Base-by-base conservation (phyloP, 176 grass and related monocot species). In the Luzula sylvatica region DNA sequence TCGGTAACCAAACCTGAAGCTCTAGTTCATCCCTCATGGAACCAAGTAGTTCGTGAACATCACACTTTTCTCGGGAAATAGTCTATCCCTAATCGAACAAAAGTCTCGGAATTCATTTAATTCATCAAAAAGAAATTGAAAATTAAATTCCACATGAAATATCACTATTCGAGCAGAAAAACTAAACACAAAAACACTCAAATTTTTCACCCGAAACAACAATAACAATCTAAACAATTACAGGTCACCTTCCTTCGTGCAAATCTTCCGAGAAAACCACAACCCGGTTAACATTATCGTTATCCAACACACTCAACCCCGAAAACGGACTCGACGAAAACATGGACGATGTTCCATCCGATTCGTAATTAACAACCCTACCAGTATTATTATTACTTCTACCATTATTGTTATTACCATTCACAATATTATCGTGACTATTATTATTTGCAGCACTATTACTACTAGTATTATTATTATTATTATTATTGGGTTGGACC, bases 301-400 rank as follows among this genome's bases (percentile, higher is more conserved):
- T 87, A 24, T 92, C 86, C 3, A 90, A 98, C 47, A 87, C 76
- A 59, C 93, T 80, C 59, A 98, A 50, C 42, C 93, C 93, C 18
- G 93, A 98, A 76, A 98, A 87, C 15, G 93, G 82, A 29, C 93
- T 85, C 1, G 93, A 98, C 12, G 93, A 98, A 72, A 98, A 98
- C 82, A 98, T 92, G 11, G 93, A 89, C 7, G 90, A 98, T 20
- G 93, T 92, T 12, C 78, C 81, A 54, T 98, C 93, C 20, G 93
- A 98, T 48, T 98, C 93, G 35, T 92, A 98, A 9, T 78, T 80
- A 1, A 76, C 60, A 4, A 75, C 30, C 47, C 60, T 64, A 50
- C 11, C 20, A 64, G 30, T 47, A 50, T 45, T 32, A 13, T 50
- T 64, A 49, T 20, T 50, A 32, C 47, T 49, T 46, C 8, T 64